A percentile compares a stretch with the other conserved stretches of the same genome.
Evolutionary conservation across 352 stramenopile species (phyloP).

Genomic region (Phytophthora podocarpi): DNA sequence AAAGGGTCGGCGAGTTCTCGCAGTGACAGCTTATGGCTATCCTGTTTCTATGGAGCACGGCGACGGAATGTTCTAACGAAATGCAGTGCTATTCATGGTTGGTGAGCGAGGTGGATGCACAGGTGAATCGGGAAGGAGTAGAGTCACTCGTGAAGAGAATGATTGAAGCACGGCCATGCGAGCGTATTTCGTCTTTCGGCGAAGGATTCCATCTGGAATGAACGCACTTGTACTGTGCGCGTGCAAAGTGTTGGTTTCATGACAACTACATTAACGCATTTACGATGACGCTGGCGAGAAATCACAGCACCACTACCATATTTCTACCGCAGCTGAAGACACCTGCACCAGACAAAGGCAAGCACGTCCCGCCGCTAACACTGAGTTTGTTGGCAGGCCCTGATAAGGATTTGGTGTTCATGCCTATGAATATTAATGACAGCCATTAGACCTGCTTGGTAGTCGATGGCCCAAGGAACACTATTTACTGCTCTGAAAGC

Average conservation of each 20-base stretch:
- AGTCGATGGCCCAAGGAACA: not conserved
- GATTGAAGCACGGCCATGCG: not conserved
- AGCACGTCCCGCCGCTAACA: not conserved
- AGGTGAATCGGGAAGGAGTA: not conserved
- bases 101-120: not conserved
- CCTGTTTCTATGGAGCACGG: conserved; percentile 1
- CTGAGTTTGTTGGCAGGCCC: not conserved
- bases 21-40: conserved; percentile 5
- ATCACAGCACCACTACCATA: conserved; percentile 1
- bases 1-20: not conserved
- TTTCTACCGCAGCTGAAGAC: not conserved
- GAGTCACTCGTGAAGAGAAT: not conserved
- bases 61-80: not conserved
- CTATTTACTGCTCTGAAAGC: conserved; percentile 8
- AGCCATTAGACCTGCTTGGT: conserved; percentile 7
- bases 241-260: not conserved
- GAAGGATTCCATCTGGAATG: not conserved
- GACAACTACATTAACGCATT: conserved; percentile 10
- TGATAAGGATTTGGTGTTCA: not conserved
- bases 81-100: conserved; percentile 2
- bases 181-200: not conserved
- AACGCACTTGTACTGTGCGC: not conserved
- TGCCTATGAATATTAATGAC: conserved; percentile 8
- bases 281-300: not conserved
- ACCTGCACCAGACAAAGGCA: not conserved